Conservation (phyloP, 2,329 filamentous ascomycete species). For the Penicillium crustosum region DNA sequence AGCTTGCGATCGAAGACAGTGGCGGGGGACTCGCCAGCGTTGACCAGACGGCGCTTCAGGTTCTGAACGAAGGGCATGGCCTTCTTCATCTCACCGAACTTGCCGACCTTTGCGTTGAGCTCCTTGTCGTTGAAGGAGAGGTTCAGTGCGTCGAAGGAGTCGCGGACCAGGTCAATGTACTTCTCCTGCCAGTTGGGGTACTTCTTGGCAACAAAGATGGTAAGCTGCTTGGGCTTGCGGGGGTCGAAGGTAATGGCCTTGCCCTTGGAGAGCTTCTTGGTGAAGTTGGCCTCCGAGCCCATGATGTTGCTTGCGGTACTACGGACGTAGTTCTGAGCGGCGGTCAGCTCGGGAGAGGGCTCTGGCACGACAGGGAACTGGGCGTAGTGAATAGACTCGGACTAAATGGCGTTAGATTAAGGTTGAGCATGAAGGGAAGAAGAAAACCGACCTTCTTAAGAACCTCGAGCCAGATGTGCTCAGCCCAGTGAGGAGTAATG, state of each 20-base stretch:
- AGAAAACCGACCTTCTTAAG: conserved; percentile 60
- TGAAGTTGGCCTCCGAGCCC: conserved; percentile 69
- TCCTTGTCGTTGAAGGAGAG: conserved; percentile 75
- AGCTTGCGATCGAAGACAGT: conserved; percentile 80
- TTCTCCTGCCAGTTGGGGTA: conserved; percentile 92
- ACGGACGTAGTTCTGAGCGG: conserved; percentile 80
- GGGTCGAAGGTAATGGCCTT: conserved; percentile 84
- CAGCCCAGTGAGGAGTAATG: conserved; percentile 89
- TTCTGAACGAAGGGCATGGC: conserved; percentile 94
- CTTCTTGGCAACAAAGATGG: conserved; percentile 74
- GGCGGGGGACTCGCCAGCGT: conserved; percentile 62
- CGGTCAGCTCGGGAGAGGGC: conserved; percentile 66
- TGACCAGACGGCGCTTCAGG: conserved; percentile 77
- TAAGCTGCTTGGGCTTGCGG: conserved; percentile 87
- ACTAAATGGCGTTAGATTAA: conserved; percentile 39
- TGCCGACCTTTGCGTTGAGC: conserved; percentile 73
- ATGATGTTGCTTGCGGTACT: conserved; percentile 74
- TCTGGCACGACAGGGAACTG: conserved; percentile 69
- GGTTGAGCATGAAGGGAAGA: background rate
- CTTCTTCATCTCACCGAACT: conserved; percentile 83
- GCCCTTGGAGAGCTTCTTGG: conserved; percentile 91
- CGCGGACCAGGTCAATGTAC: conserved; percentile 76
- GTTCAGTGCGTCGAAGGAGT: conserved; percentile 64
- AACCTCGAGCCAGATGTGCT: conserved; percentile 91
- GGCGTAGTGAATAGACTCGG: conserved; percentile 74